A percentile compares a stretch with the other conserved stretches of the same genome.
These are phyloP conservation scores for Rosa chinensis DNA, from an alignment of 306 rosid species.

Conservation along the genomic window DNA sequence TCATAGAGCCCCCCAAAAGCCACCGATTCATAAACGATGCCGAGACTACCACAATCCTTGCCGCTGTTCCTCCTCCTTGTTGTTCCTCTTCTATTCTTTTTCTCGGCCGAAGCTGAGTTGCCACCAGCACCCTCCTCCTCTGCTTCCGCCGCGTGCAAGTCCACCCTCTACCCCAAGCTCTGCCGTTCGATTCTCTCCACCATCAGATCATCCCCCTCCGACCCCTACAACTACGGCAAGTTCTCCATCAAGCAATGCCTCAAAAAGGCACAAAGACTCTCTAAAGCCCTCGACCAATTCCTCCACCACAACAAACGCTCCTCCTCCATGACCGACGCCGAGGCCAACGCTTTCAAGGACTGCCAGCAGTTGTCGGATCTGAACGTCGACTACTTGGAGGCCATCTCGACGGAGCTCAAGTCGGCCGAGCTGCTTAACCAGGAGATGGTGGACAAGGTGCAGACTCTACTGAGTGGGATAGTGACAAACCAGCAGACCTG, in stretches of 20 bases:
- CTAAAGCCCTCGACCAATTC: conserved; percentile 32
- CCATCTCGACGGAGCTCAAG: conserved; percentile 34
- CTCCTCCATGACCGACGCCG: conserved; percentile 18
- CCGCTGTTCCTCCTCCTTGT: neutral
- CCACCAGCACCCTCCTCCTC: neutral
- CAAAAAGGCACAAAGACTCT: conserved; percentile 51
- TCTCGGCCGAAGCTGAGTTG: neutral
- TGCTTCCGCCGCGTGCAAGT: conserved; percentile 50
- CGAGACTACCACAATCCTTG: neutral
- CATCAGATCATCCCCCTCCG: conserved; percentile 50
- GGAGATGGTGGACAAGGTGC: conserved; percentile 43
- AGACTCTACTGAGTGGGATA: conserved; percentile 62
- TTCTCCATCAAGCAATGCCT: conserved; percentile 67
- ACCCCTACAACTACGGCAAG: conserved; percentile 58
- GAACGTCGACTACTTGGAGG: conserved; percentile 51
- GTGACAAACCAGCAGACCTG: conserved; percentile 82
- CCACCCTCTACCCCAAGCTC: conserved; percentile 68
- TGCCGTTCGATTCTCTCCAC: conserved; percentile 71
- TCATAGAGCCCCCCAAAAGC: neutral
- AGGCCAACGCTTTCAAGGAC: conserved; percentile 51
- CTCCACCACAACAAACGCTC: conserved; percentile 22
- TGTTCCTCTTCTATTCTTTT: neutral
- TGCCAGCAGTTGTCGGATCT: conserved; percentile 56
- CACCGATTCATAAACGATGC: neutral
- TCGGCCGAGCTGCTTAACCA: conserved; percentile 25